Evolutionary conservation across 345 rosid species (phyloP), one percentile per base, ranked within the genome.

Genomic region (Carallia brachiata): DNA sequence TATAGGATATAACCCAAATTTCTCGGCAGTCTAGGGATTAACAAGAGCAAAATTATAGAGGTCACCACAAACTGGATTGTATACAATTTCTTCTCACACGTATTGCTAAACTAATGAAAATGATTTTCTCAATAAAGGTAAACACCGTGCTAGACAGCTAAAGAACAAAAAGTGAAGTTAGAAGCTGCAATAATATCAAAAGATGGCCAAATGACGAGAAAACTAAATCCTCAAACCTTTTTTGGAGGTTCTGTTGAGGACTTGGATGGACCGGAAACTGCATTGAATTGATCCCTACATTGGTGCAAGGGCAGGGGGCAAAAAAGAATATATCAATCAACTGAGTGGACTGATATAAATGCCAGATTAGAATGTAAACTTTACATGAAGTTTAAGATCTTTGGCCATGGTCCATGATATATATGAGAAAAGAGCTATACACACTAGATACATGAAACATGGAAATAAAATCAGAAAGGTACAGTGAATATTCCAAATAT

Each of bases 181-280:
- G n/a, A 28, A 39, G 32, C 12, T 13, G 13, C 7, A 3, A 23
- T 15, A 57, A 19, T 36, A 57, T 19, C 17, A 12, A 73, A 28
- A 50, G 31, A 69, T 10, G 19, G 55, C 31, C 34, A 58, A 17
- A 44, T 18, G 12, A 10, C 3, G 8, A 55, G 6, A 13, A 13
- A 1, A 63, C 53, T 5, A 7, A 30, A 37, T 62, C n/a, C 36
- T 23, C 69, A 34, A 17, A 87, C 89, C 88, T 83, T 88, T 69
- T 66, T 76, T 23, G 58, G 66, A 58, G 75, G 72, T 54, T 16
- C 36, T 16, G 68, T 68, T 39, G 37, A 48, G 28, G 85, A 61
- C 63, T 74, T 84, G 66, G 66, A 15, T 59, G n/a, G 66, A 67
- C 6, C 23, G 12, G 32, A 15, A 73, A 28, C 79, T 59, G 61